These are phyloP conservation scores for Cymbidium sinense DNA, from an alignment of 106 monocot species.

Conservation along the genomic window DNA sequence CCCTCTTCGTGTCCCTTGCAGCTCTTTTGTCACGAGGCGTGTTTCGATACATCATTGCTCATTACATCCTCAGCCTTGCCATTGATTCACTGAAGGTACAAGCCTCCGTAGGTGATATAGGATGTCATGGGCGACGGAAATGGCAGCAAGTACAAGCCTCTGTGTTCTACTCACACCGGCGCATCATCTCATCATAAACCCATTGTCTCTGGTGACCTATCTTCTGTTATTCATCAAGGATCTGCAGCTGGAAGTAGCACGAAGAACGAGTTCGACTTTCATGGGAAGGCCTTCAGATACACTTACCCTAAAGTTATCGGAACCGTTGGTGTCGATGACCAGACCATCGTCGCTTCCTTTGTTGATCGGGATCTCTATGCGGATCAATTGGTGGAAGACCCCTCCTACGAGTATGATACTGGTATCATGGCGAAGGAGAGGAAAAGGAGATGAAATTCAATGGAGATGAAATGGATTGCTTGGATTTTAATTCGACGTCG, in stretches of 20 bases:
- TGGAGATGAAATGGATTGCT: slow-evolving; percentile 9
- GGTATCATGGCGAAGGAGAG: slow-evolving; percentile 26
- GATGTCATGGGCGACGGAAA: slow-evolving; percentile 13
- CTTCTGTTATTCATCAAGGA: background rate
- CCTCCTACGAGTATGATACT: slow-evolving; percentile 33
- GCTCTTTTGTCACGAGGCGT: too few species aligned
- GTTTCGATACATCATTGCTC: too few species aligned
- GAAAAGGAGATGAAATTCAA: background rate
- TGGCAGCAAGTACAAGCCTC: slow-evolving; percentile 2
- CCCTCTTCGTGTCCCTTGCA: too few species aligned
- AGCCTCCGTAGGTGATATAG: background rate
- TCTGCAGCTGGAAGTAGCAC: background rate
- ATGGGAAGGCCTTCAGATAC: slow-evolving; percentile 15
- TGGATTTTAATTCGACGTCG: slow-evolving; percentile 13
- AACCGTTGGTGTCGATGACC: background rate
- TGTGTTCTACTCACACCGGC: background rate
- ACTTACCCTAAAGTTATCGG: slow-evolving; percentile 9
- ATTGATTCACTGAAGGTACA: background rate
- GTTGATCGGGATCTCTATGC: slow-evolving; percentile 18
- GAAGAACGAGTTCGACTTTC: background rate
- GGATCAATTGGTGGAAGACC: slow-evolving; percentile 6
- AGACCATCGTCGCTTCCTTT: slow-evolving; percentile 18
- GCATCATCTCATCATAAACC: background rate
- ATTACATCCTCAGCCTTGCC: too few species aligned
- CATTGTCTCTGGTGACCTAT: background rate